phyloP scores from a whole-genome alignment of 2,329 filamentous ascomycete species.

The Zymoseptoria tritici region DNA sequence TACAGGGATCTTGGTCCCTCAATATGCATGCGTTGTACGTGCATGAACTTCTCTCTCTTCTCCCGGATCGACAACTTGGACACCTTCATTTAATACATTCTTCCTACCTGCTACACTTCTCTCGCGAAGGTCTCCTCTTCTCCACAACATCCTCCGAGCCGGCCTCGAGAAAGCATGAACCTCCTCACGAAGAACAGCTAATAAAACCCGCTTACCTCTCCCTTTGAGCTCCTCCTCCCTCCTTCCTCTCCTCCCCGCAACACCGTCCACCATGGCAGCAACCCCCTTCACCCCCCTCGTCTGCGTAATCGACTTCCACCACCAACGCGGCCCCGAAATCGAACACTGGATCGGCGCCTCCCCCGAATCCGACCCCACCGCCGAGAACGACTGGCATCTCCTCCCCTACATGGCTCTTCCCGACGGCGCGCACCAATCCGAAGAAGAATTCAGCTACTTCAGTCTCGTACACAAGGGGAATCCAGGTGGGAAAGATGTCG shows the following conservation, averaged over 20 bases:
- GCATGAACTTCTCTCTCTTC: background rate
- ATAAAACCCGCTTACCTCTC: slow-evolving; percentile 4
- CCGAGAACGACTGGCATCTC: slow-evolving; percentile 80
- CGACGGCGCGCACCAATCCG: slow-evolving; percentile 88
- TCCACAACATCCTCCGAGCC: background rate
- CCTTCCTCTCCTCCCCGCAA: background rate
- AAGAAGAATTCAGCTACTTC: slow-evolving; percentile 98
- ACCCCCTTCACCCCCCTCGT: slow-evolving; percentile 39
- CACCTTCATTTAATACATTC: background rate
- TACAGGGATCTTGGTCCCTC: too few relatives aligned
- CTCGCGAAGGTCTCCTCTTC: too few relatives aligned
- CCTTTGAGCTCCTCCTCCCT: background rate
- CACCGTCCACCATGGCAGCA: background rate
- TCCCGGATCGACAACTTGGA: background rate
- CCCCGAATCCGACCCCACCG: slow-evolving; percentile 68
- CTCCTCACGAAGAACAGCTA: background rate
- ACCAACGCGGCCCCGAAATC: slow-evolving; percentile 72
- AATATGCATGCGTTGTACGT: background rate
- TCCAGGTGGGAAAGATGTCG: slow-evolving; percentile 12
- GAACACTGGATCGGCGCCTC: slow-evolving; percentile 80
- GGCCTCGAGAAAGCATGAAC: background rate
- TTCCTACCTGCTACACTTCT: too few relatives aligned
- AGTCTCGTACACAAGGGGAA: slow-evolving; percentile 57
- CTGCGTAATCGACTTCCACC: slow-evolving; percentile 48
- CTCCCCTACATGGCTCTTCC: slow-evolving; percentile 95